These are phyloP conservation scores for Komagataella pseudopastoris DNA, from an alignment of 805 yeast genomes.

Conservation along the genomic window DNA sequence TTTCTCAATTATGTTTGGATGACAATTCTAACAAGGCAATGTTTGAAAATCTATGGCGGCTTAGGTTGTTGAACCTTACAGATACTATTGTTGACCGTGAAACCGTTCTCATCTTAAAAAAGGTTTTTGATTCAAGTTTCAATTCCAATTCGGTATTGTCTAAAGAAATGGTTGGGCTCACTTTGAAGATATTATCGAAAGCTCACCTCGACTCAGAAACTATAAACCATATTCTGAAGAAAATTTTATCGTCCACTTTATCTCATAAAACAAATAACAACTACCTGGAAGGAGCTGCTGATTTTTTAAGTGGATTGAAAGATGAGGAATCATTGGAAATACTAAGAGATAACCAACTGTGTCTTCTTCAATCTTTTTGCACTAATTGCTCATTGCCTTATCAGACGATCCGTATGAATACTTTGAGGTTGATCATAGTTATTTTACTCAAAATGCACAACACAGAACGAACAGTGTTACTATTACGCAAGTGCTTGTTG, in stretches of 20 bases:
- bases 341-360: background rate
- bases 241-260: background rate
- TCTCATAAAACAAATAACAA: background rate
- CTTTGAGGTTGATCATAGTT: background rate
- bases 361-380: background rate
- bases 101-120: background rate
- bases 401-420: background rate
- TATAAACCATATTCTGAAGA: background rate
- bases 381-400: background rate
- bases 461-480: background rate
- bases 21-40: background rate
- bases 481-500: constrained; percentile 25
- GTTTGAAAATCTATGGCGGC: background rate
- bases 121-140: background rate
- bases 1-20: background rate
- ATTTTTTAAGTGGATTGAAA: background rate
- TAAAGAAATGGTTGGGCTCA: background rate
- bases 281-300: background rate
- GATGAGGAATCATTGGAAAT: background rate
- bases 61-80: background rate
- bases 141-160: background rate
- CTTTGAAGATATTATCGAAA: background rate
- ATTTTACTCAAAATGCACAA: background rate
- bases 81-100: background rate
- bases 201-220: background rate